phyloP scores from a whole-genome alignment of 176 grass and related monocot species.

The Triticum dicoccoides region DNA sequence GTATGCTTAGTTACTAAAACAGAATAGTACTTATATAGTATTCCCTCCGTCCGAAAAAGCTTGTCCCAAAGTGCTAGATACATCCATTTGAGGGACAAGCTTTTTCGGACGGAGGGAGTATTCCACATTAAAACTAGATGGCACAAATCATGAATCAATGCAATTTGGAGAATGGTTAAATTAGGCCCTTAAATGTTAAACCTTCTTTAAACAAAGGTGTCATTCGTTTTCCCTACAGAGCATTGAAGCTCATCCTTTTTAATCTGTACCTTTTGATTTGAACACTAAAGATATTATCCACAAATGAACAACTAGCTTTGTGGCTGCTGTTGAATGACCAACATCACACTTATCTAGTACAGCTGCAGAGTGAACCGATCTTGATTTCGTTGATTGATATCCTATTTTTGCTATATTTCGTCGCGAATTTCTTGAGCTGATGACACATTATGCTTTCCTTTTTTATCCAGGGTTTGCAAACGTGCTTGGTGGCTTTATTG shows the following conservation, averaged over 20 bases:
- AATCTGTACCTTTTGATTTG: neutral
- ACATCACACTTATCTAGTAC: neutral
- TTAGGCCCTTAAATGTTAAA: slow-evolving; percentile 1
- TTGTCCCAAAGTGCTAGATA: no score
- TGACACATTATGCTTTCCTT: slow-evolving; percentile 17
- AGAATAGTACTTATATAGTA: neutral
- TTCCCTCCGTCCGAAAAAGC: no score
- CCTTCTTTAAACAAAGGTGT: neutral
- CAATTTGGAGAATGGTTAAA: neutral
- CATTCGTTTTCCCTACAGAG: neutral
- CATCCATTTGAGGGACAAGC: no score
- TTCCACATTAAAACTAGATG: neutral
- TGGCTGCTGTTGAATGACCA: slow-evolving; percentile 11
- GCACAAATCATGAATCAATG: slow-evolving; percentile 1
- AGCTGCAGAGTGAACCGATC: neutral
- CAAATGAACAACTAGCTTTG: slow-evolving; percentile 2
- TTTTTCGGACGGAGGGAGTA: neutral
- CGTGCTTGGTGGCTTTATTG: slow-evolving; percentile 89
- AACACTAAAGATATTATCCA: neutral
- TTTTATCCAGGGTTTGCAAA: slow-evolving; percentile 88
- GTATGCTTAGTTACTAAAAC: slow-evolving; percentile 3
- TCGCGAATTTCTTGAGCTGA: slow-evolving; percentile 15
- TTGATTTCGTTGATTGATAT: neutral
- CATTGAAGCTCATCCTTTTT: neutral
- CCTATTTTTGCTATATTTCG: neutral